Percentiles rank a stretch among this genome's conserved stretches.
These are phyloP conservation scores for Colletotrichum navitas DNA, from an alignment of 2,329 filamentous ascomycete species.

Conservation along the genomic window DNA sequence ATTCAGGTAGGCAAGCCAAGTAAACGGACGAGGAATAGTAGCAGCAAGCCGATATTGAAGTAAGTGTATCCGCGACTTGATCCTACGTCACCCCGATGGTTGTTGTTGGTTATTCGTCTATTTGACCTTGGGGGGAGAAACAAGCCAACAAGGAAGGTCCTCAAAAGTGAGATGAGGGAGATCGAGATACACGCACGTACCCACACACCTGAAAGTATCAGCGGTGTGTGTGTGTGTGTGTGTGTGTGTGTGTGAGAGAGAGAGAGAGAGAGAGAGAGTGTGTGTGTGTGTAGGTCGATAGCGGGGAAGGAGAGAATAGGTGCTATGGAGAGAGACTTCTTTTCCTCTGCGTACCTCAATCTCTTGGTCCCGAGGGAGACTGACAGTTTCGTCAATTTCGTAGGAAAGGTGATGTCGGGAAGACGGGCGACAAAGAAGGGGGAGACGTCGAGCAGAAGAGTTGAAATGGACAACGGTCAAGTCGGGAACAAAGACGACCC, in stretches of 20 bases:
- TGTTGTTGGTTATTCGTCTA: slow-evolving; percentile 6
- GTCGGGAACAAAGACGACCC: slow-evolving; percentile 23
- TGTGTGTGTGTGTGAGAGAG: background rate
- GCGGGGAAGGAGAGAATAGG: background rate
- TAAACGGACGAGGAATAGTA: background rate
- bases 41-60: background rate
- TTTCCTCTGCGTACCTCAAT: background rate
- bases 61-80: background rate
- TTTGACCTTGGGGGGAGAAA: background rate
- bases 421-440: slow-evolving; percentile 14
- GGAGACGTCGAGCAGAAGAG: slow-evolving; percentile 27
- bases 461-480: slow-evolving; percentile 12
- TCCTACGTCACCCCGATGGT: slow-evolving; percentile 21
- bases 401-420: background rate
- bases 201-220: slow-evolving; percentile 1
- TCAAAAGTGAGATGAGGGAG: background rate
- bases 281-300: background rate
- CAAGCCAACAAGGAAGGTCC: background rate
- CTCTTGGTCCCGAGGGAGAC: background rate
- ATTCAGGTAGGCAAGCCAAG: background rate
- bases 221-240: background rate
- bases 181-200: slow-evolving; percentile 7
- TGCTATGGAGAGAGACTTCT: background rate
- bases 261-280: background rate
- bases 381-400: background rate